Conservation (phyloP, 768 basidiomycete genomes). For the Leccinum broughii region DNA sequence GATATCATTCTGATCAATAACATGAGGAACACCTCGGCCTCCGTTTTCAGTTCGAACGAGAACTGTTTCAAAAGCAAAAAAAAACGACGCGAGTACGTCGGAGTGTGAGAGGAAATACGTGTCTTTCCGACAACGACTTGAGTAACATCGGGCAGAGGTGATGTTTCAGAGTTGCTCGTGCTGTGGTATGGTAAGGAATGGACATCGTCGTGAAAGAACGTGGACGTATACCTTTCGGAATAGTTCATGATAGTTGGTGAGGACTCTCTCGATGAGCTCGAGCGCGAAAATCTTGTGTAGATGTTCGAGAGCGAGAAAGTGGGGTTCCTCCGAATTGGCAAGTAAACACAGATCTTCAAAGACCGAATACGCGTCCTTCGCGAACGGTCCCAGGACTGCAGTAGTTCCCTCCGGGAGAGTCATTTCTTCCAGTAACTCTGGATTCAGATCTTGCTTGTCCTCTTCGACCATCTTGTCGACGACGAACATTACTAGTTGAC, state of each 20-base stretch:
- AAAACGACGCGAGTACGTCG: conserved; percentile 94
- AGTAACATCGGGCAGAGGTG: conserved; percentile 90
- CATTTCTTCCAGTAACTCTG: conserved; percentile 37
- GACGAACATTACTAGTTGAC: conserved; percentile 96
- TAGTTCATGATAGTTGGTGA: conserved; percentile 88
- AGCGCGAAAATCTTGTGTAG: conserved; percentile 93
- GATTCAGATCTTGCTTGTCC: conserved; percentile 47
- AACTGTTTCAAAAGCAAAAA: conserved; percentile 86
- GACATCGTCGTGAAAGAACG: not conserved
- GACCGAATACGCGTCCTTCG: conserved; percentile 81
- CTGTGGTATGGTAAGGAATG: conserved; percentile 38
- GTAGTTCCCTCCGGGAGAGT: conserved; percentile 68
- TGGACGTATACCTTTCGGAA: conserved; percentile 63
- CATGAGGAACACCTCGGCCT: conserved; percentile 85
- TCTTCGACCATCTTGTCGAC: conserved; percentile 91
- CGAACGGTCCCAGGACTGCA: conserved; percentile 67
- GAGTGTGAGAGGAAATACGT: conserved; percentile 83
- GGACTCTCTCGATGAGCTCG: conserved; percentile 95
- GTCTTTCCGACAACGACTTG: conserved; percentile 79
- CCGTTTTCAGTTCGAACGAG: conserved; percentile 72
- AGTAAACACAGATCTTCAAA: conserved; percentile 93
- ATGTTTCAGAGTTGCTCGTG: conserved; percentile 82
- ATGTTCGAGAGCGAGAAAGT: conserved; percentile 77
- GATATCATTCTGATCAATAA: conserved; percentile 64
- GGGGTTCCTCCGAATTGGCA: conserved; percentile 76